Base-by-base conservation (phyloP, 2,329 filamentous ascomycete species). In the Lecanicillium sp. region DNA sequence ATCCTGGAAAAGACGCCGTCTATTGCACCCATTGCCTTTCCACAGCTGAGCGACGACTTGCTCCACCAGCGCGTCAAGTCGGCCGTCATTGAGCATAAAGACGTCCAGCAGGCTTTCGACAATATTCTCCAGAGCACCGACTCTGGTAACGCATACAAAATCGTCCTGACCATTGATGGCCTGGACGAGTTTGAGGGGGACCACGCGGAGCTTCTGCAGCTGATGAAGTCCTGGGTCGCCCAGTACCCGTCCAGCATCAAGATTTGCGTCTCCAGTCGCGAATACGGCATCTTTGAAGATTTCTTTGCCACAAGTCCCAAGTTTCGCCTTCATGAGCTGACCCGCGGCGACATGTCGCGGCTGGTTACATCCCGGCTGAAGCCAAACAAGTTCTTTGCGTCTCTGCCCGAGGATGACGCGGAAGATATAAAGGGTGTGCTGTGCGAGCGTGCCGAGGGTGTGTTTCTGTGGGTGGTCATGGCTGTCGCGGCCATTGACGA, bases 111-210 rank as follows among this genome's bases (percentile, higher is more conserved):
- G 3, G 37, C 37, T 3, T 39, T 39, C n/a, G 18, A 39, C 6
- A 39, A 34, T n/a, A 39, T 39, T 17, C 37, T 39, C 8, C 3
- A 18, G 13, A 17, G 15, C 2, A 29, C 33, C n/a, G 22, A 6
- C 11, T 5, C 12, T 9, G n/a, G 12, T 2, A 34, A 11, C 13
- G 27, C n/a, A 10, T 39, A 33, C 17, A 17, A 15, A n/a, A 11
- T 39, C 2, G n/a, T 39, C 20, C 37, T 39, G 9, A 18, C 33
- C 14, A 40, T 56, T 15, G 50, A 46, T 12, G 52, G 44, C 27
- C 49, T 59, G 12, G 49, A 51, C 20, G 46, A 42, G 39, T 55
- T 51, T 31, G 46, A 47, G 17, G 46, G 48, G 39, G 44, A 54
- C 15, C 37, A 39, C 13, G 31, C 20, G 7, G 37, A 33, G 3